A percentile compares a stretch with the other conserved stretches of the same genome.
Evolutionary conservation across 2,329 filamentous ascomycete genomes (phyloP).

Genomic region (Fusarium foetens): DNA sequence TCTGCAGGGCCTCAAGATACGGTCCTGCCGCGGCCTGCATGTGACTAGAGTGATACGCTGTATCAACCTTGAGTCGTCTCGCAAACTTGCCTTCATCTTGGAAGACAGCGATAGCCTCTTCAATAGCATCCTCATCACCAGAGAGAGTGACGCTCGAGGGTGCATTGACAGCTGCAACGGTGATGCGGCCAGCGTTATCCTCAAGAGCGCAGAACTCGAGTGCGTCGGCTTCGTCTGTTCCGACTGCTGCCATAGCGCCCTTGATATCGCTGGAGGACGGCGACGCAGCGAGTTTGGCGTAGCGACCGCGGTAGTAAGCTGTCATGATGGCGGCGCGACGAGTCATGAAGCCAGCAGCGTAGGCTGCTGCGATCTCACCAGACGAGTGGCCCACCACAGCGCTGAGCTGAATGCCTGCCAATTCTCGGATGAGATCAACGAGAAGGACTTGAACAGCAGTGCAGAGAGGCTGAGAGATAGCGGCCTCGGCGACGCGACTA

Average conservation of each 20-base stretch:
- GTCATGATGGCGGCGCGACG: slow-evolving; percentile 47
- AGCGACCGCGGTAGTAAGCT: slow-evolving; percentile 8
- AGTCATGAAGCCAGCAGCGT: background rate
- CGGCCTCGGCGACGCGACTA: background rate
- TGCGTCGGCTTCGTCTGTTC: background rate
- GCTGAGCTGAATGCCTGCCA: slow-evolving; percentile 45
- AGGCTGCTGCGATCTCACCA: slow-evolving; percentile 41
- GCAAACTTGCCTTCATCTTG: slow-evolving; percentile 6
- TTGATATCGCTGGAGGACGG: background rate
- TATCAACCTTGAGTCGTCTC: slow-evolving; percentile 6
- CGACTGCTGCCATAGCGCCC: background rate
- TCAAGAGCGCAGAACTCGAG: background rate
- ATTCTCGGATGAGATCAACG: background rate
- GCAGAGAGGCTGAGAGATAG: slow-evolving; percentile 2
- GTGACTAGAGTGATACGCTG: slow-evolving; percentile 10
- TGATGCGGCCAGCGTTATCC: background rate
- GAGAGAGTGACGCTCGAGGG: background rate
- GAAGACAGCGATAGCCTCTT: slow-evolving; percentile 2
- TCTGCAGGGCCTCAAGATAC: background rate
- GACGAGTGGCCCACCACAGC: slow-evolving; percentile 56
- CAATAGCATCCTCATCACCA: slow-evolving; percentile 49
- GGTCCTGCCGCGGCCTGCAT: background rate
- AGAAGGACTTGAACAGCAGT: slow-evolving; percentile 1
- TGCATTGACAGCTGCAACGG: background rate
- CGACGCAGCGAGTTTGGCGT: slow-evolving; percentile 1